Percentiles rank a stretch among this genome's conserved stretches.
phyloP scores from a whole-genome alignment of 345 rosid genomes.

The Salix dunnii region DNA sequence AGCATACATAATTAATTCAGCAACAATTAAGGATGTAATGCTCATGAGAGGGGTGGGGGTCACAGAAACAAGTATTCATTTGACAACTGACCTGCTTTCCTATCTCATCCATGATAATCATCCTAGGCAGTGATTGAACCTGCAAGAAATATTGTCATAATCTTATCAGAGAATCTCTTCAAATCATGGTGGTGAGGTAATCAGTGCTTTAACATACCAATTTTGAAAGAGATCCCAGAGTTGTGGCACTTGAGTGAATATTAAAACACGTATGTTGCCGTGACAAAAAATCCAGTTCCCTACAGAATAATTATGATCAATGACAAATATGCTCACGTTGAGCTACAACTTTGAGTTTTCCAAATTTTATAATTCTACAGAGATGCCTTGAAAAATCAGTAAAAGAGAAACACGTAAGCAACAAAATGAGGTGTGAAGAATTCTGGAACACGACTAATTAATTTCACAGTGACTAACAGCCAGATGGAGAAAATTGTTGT shows the following conservation, averaged over 20 bases:
- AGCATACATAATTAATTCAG: not conserved
- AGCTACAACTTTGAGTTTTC: not conserved
- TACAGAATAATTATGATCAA: constrained; percentile 26
- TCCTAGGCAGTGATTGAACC: constrained; percentile 96
- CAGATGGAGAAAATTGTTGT: not conserved
- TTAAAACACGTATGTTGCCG: constrained; percentile 80
- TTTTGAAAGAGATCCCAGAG: constrained; percentile 87
- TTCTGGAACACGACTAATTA: not conserved
- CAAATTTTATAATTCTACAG: not conserved
- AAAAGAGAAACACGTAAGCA: not conserved
- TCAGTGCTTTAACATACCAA: constrained; percentile 45
- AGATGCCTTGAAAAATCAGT: not conserved
- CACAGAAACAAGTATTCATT: constrained; percentile 8
- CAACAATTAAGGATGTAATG: not conserved
- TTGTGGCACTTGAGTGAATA: constrained; percentile 83
- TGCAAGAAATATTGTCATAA: constrained; percentile 35
- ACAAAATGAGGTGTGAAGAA: not conserved
- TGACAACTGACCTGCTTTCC: constrained; percentile 77
- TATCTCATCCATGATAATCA: constrained; percentile 91
- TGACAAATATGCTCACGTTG: not conserved
- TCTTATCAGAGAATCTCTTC: not conserved
- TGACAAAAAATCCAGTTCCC: constrained; percentile 89
- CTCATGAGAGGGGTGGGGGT: not conserved
- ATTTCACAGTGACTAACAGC: not conserved
- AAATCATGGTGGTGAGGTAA: constrained; percentile 14